phyloP scores from a whole-genome alignment of 495 filamentous ascomycete species.

The Xylaria castorea region DNA sequence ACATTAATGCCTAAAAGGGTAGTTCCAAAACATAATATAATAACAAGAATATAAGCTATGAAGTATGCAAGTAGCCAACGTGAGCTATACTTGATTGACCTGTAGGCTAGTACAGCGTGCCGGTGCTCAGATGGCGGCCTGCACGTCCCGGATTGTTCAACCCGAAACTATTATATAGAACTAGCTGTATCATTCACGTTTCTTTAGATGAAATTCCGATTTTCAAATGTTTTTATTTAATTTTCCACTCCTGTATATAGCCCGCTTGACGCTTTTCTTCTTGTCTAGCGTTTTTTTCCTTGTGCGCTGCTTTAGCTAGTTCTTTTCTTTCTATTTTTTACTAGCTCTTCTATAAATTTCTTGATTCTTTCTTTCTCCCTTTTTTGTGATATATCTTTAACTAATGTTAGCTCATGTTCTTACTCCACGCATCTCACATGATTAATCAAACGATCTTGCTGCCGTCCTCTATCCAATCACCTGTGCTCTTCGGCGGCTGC shows the following conservation, averaged over 20 bases:
- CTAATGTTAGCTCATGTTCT: not conserved
- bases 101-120: no score
- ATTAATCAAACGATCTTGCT: not conserved
- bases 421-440: not conserved
- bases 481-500: not conserved
- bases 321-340: not conserved
- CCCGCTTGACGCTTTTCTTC: not conserved
- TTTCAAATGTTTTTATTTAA: not conserved
- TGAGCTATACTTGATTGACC: no score
- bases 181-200: not conserved
- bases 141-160: not conserved
- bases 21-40: no score
- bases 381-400: not conserved
- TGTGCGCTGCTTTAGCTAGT: not conserved
- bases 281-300: not conserved
- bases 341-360: no score
- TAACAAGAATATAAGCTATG: no score
- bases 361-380: not conserved
- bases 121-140: no score
- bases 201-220: not conserved
- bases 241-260: no score
- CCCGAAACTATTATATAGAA: not conserved
- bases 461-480: conserved; percentile 2
- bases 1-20: no score
- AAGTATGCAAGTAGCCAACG: no score